These are phyloP conservation scores for Nemophila menziesii DNA, from an alignment of 257 asterid species.

Conservation along the genomic window DNA sequence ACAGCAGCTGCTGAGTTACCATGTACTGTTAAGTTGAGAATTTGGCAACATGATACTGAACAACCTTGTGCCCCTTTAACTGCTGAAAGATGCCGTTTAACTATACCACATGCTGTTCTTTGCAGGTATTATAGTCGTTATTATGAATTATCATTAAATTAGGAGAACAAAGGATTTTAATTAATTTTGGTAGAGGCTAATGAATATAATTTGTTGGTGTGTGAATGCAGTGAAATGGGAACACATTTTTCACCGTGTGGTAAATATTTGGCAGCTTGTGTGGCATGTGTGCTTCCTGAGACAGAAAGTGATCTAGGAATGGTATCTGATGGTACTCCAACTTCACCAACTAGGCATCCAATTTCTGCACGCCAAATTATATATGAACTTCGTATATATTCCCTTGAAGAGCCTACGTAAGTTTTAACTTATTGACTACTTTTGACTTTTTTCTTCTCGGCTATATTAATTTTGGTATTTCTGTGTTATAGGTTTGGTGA, in stretches of 20 bases:
- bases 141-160: too few relatives aligned
- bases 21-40: constrained; percentile 39
- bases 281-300: constrained; percentile 77
- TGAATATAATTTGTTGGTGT: constrained; percentile 5
- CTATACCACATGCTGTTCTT: constrained; percentile 89
- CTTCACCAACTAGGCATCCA: constrained; percentile 97
- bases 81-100: constrained; percentile 57
- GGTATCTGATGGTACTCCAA: constrained; percentile 69
- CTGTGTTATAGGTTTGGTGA: constrained; percentile 56
- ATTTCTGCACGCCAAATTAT: constrained; percentile 73
- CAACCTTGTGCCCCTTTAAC: constrained; percentile 70
- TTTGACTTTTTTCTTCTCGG: neutral
- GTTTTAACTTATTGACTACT: constrained; percentile 8
- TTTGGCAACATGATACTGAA: constrained; percentile 82
- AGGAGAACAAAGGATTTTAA: neutral
- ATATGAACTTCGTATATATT: constrained; percentile 88
- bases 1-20: constrained; percentile 7
- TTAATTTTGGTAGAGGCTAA: neutral
- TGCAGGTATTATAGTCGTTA: constrained; percentile 46
- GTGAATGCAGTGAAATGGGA: constrained; percentile 70
- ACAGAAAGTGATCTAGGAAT: constrained; percentile 56
- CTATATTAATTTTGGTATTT: constrained; percentile 7
- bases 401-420: constrained; percentile 92
- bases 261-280: constrained; percentile 89
- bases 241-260: constrained; percentile 97